Percentiles rank a stretch among this genome's conserved stretches.
Conservation (phyloP, 2,329 filamentous ascomycete genomes). For the Neonectria hederae region DNA sequence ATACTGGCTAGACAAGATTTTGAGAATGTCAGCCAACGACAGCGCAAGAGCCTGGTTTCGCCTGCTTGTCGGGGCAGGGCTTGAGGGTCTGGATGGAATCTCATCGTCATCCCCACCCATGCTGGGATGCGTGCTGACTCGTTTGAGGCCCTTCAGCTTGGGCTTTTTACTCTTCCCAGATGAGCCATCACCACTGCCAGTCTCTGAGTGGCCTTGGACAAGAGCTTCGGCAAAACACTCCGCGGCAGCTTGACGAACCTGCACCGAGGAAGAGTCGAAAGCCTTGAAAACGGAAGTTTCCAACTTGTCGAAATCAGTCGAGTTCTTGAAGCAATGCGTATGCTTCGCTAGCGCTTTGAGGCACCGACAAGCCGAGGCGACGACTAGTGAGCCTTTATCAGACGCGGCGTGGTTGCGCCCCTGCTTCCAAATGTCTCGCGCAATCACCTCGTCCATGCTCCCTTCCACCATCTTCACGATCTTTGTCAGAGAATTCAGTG, state of each 20-base stretch:
- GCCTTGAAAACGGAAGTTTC: slow-evolving; percentile 85
- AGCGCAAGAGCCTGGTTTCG: slow-evolving; percentile 79
- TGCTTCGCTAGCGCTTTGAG: slow-evolving; percentile 76
- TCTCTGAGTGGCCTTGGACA: slow-evolving; percentile 75
- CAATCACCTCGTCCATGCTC: slow-evolving; percentile 83
- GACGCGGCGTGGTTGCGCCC: slow-evolving; percentile 77
- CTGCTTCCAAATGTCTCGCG: slow-evolving; percentile 95
- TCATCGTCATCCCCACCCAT: slow-evolving; percentile 79
- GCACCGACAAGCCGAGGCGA: slow-evolving; percentile 81
- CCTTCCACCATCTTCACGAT: slow-evolving; percentile 77
- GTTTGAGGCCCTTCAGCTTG: slow-evolving; percentile 67
- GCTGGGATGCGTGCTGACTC: slow-evolving; percentile 67
- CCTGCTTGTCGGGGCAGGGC: slow-evolving; percentile 73
- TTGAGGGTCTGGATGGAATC: slow-evolving; percentile 72
- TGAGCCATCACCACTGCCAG: slow-evolving; percentile 59
- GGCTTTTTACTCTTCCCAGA: slow-evolving; percentile 73
- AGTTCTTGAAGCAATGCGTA: slow-evolving; percentile 87
- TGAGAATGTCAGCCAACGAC: slow-evolving; percentile 80
- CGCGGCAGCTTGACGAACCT: slow-evolving; percentile 85
- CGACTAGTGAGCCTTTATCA: slow-evolving; percentile 86
- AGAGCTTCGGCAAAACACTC: slow-evolving; percentile 86
- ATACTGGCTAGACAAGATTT: slow-evolving; percentile 82
- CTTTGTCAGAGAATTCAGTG: slow-evolving; percentile 80
- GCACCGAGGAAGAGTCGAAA: slow-evolving; percentile 78
- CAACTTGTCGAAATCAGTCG: slow-evolving; percentile 88